Evolutionary conservation across 2,329 filamentous ascomycete genomes (phyloP).

Genomic region (Metarhizium guizhouense): DNA sequence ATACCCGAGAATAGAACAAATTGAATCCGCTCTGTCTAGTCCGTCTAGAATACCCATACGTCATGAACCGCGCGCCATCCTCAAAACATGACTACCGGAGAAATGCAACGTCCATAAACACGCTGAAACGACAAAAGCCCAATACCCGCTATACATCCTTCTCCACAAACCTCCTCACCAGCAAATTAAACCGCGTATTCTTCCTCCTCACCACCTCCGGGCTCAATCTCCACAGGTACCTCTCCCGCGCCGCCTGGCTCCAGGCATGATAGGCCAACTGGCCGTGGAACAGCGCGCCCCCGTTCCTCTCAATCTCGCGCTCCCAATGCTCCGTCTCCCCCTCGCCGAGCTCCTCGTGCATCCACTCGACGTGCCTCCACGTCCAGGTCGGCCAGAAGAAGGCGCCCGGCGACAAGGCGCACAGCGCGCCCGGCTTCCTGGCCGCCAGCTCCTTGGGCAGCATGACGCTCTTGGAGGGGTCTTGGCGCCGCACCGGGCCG

Average conservation of each 20-base stretch:
- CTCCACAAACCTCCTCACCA: constrained; percentile 11
- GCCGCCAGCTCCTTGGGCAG: constrained; percentile 6
- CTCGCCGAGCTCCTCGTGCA: constrained; percentile 8
- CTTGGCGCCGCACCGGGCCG: background rate
- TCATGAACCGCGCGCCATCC: too few relatives aligned
- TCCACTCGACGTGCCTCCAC: constrained; percentile 9
- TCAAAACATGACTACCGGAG: too few relatives aligned
- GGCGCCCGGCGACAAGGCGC: constrained; percentile 7
- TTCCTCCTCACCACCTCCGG: constrained; percentile 4
- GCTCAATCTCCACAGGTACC: constrained; percentile 4
- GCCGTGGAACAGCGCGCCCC: constrained; percentile 8
- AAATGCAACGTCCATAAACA: too few relatives aligned
- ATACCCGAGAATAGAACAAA: too few relatives aligned
- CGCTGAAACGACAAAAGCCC: background rate
- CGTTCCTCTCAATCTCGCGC: constrained; percentile 4
- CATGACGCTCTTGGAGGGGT: constrained; percentile 5
- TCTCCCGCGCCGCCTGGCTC: constrained; percentile 6
- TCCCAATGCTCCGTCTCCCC: constrained; percentile 5
- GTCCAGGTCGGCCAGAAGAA: constrained; percentile 13
- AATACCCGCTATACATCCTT: constrained; percentile 5
- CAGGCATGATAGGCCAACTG: constrained; percentile 12
- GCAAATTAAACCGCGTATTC: constrained; percentile 10
- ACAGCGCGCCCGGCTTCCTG: constrained; percentile 4
- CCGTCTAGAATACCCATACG: too few relatives aligned
- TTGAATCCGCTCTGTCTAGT: too few relatives aligned